Base-by-base conservation (phyloP, 768 basidiomycete genomes). In the Tulasnella sp. region DNA sequence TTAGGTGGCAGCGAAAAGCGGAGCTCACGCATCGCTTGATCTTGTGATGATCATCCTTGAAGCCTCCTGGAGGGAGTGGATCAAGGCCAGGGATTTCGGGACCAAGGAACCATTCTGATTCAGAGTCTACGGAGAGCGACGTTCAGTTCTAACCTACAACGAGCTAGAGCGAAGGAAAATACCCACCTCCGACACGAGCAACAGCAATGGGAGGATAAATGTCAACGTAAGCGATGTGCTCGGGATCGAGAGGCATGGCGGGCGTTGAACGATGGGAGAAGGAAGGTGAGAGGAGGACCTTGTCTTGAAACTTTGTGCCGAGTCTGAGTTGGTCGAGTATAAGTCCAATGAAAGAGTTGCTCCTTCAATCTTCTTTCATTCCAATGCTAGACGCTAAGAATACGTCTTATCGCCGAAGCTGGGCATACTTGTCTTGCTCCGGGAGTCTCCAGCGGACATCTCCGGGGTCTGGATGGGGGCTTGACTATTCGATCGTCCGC, bases 121-220 rank as follows among this genome's bases (percentile, higher is more conserved):
- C 73, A 69, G 79, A 80, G 75, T 81, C 62, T 34, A 64, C 19
- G 12, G 62, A 64, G 14, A 47, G n/a, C n/a, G n/a, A 12, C 42
- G 42, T 47, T n/a, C 12, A 47, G 42, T n/a, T 12, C 14, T 12
- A 47, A 47, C 42, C 12, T 47, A 62, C 7, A 34, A 34, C 59
- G 32, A 22, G 22, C 59, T 22, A 19, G 22, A 11, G 59, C 36
- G 59, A 8, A 11, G 8, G 8, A 34, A 22, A 22, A 62, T 6
- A 66, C 64, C 22, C 5, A 66, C 64, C 78, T 4, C 81, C 81
- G 29, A 80, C 77, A 22, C 81, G 80, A 17, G 80, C 80, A 34
- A 81, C 76, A 39, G 78, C 81, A 42, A 81, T 77, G 52, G 78
- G 80, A 62, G 81, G 81, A 69, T 77, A 81, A 62, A 80, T 81